Evolutionary conservation across 2,329 filamentous ascomycete genomes (phyloP).

Genomic region (Lachnellula hyalina): DNA sequence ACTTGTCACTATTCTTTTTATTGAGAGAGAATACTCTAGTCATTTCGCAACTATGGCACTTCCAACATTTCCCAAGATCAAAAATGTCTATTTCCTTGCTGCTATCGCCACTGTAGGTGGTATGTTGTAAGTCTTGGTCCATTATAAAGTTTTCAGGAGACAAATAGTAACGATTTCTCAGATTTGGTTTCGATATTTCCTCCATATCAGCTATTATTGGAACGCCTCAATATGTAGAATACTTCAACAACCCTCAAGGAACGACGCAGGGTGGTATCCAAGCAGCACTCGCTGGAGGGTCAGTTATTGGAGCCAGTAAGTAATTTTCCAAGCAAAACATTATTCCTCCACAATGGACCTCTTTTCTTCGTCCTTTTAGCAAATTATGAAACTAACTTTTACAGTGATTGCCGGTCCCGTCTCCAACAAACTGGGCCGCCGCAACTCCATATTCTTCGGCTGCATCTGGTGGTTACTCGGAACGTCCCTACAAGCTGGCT

Average conservation of each 20-base stretch:
- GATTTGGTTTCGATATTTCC: conserved; percentile 53
- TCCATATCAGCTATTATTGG: conserved; percentile 49
- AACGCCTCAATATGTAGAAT: conserved; percentile 43
- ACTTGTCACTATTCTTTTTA: too few species aligned
- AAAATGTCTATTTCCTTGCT: conserved; percentile 50
- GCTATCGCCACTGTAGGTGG: conserved; percentile 48
- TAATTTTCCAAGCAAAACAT: neutral
- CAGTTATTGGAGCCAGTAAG: conserved; percentile 37
- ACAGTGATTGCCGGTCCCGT: conserved; percentile 37
- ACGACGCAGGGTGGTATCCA: conserved; percentile 40
- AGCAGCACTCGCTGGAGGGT: conserved; percentile 44
- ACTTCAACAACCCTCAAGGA: conserved; percentile 44
- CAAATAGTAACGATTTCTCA: conserved; percentile 8
- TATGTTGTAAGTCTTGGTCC: conserved; percentile 34
- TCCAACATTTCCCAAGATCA: conserved; percentile 41
- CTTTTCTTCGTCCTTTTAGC: neutral
- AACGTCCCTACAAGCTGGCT: conserved; percentile 44
- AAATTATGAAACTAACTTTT: neutral
- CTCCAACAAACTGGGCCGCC: conserved; percentile 42
- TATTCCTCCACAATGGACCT: too few species aligned
- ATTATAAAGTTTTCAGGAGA: too few species aligned
- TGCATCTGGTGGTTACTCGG: conserved; percentile 42
- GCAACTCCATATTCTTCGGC: conserved; percentile 40
- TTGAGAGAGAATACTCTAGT: too few species aligned
- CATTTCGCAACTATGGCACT: too few species aligned